Evolutionary conservation across 139 green algal genomes (phyloP).

Genomic region (Nannochloris sp.): DNA sequence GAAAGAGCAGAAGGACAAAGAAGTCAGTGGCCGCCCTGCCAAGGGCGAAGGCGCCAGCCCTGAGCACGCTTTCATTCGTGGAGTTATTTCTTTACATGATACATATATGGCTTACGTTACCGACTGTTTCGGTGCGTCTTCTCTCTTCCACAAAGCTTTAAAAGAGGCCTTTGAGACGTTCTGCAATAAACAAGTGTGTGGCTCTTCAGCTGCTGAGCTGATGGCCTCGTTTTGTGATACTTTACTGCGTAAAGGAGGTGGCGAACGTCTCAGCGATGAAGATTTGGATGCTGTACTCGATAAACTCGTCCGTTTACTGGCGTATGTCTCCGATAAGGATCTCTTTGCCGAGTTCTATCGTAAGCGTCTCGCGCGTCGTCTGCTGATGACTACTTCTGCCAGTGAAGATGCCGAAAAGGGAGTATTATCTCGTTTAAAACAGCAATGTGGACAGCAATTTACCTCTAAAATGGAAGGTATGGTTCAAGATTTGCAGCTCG

Average conservation of each 20-base stretch:
- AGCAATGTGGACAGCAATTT: constrained; percentile 94
- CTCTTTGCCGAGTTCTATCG: constrained; percentile 95
- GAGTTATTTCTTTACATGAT: constrained; percentile 91
- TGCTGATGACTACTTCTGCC: constrained; percentile 13
- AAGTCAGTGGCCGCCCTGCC: constrained; percentile 35
- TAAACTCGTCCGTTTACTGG: constrained; percentile 96
- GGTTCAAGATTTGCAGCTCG: constrained; percentile 84
- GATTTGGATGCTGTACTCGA: constrained; percentile 89
- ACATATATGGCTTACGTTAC: constrained; percentile 65
- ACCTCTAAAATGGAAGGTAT: constrained; percentile 95
- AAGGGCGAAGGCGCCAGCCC: constrained; percentile 4
- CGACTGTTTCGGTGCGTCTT: constrained; percentile 63
- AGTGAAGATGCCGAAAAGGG: constrained; percentile 92
- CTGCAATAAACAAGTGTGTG: constrained; percentile 94
- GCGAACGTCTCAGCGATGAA: constrained; percentile 93
- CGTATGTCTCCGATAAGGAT: constrained; percentile 95
- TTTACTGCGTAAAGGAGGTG: constrained; percentile 88
- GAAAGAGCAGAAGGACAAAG: constrained; percentile 49
- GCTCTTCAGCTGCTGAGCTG: constrained; percentile 82
- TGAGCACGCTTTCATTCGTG: constrained; percentile 87
- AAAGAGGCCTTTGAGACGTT: constrained; percentile 99
- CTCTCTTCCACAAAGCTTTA: constrained; percentile 93
- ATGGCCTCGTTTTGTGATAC: constrained; percentile 97
- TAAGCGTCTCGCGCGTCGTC: constrained; percentile 78
- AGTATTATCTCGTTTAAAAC: constrained; percentile 93